Base-by-base conservation (phyloP, 2,329 filamentous ascomycete species). In the Verticillium tricorpus region DNA sequence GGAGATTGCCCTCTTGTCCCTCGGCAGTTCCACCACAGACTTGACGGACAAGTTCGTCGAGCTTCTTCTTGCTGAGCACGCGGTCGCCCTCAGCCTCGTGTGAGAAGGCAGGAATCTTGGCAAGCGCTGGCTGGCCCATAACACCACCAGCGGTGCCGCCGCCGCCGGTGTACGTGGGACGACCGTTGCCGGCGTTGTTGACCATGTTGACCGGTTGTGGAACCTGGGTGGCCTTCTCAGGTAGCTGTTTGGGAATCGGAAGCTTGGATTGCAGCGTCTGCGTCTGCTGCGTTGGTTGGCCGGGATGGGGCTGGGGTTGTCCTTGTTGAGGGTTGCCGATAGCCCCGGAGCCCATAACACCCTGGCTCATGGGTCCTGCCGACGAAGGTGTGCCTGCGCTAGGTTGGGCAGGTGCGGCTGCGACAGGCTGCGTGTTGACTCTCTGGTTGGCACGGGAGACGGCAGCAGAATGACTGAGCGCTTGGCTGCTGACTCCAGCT, bases 1-100 rank as follows among this genome's bases (percentile, higher is more conserved):
- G 79, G 40, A 89, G 85, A 72, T 94, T 92, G 64, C 87, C 88
- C 66, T 91, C 89, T 57, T 86, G 84, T n/a, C 85, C 82, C 64
- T 91, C 89, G 1, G 86, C 85, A 31, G 87, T 88, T 11, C 89
- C 90, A 60, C 93, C 93, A 39, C 92, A 96, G 63, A 98, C 93
- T 76, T 98, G 94, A 58, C 93, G 87, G 9, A 98, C 93, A 40
- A 99, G 83, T 73, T 97, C 94, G 71, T 99, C 93, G 50, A 99
- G 83, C 78, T 97, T 98, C 79, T 96, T 96, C 85, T 97, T 97
- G 78, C 90, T 96, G n/a, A 99, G 81, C 1, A 99, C 90, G 54
- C 93, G 89, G 70, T 97, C 93, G 31, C 92, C 93, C 72, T 97
- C 93, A 34, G 92, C 91, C 73, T 98, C 94, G 62, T 97, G 88